Conservation (phyloP, 148 eudicot species). For the Camellia lanceoleosa region DNA sequence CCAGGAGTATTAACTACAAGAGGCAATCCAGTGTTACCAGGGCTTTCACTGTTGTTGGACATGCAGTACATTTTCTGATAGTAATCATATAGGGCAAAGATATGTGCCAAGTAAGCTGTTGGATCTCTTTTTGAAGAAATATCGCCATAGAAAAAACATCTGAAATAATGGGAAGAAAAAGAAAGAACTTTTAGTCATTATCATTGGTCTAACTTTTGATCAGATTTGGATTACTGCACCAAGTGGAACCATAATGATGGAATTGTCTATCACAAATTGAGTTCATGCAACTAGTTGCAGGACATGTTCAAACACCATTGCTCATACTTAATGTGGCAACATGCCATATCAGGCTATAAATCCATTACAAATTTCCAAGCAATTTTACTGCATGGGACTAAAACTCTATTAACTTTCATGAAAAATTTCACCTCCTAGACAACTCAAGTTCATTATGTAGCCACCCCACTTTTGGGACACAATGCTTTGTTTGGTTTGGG, state of each 20-base stretch:
- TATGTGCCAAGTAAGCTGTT: constrained; percentile 46
- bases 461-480: too few species aligned
- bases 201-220: background rate
- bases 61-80: constrained; percentile 43
- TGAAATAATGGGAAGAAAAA: constrained; percentile 21
- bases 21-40: constrained; percentile 45
- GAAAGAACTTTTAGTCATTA: background rate
- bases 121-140: constrained; percentile 85
- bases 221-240: background rate
- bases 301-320: background rate
- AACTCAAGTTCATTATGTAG: background rate
- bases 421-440: background rate
- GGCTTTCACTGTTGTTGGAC: constrained; percentile 29
- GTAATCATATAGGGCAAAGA: constrained; percentile 54
- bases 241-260: background rate
- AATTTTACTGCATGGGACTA: background rate
- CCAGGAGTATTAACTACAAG: constrained; percentile 86
- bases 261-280: background rate
- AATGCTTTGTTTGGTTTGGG: too few species aligned
- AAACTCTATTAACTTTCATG: background rate
- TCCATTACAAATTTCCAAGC: background rate
- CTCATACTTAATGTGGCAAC: background rate
- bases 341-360: background rate
- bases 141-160: constrained; percentile 96
- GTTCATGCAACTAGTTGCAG: background rate